Evolutionary conservation across 2,329 filamentous ascomycete species (phyloP), one percentile per base, ranked within the genome.

Genomic region (Aurifilum marmelostoma): DNA sequence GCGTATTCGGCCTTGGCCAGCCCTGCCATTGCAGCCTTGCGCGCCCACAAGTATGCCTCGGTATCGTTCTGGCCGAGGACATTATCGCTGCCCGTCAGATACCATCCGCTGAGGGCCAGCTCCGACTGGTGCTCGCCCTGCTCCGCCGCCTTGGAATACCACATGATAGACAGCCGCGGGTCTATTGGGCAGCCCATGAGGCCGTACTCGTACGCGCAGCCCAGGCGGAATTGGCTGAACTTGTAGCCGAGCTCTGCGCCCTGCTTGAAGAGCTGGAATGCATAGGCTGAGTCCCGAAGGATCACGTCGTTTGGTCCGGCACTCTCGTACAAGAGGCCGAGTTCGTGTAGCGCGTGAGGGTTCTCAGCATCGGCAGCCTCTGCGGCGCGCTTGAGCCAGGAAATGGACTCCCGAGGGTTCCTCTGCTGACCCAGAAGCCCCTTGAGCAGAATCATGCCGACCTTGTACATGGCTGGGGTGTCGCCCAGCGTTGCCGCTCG

Each of bases 91-190:
- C 96, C 96, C 0, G 96, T 99, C 59, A 99, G 83, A 78, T 99
- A 99, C 94, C 94, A 96, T n/a, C 92, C 92, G 74, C 89, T 92
- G 27, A 96, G 84, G 0, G 92, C 89, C 69, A 96, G 84, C 80
- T 98, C 96, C 67, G 91, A 91, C 79, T 97, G 94, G 77, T 98
- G 96, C 81, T 99, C 96, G 71, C 93, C 94, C 79, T 98, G 95
- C 41, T 92, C 89, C 0, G 96, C 96, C 3, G 96, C 94, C 67
- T 90, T 90, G 9, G 92, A 94, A 77, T 99, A 99, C 94, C 94
- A 98, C 75, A 92, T 90, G 73, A 99, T 98, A 72, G 91, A 95
- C 75, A 91, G 86, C 41, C 94, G 85, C 5, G 94, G 88, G 76
- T 98, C 94, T 72, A 97, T 90, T 0, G 88, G 89, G 72, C 92